phyloP scores from a whole-genome alignment of 192 early-diverging fungal genomes.

The Backusella parvicylindrica region DNA sequence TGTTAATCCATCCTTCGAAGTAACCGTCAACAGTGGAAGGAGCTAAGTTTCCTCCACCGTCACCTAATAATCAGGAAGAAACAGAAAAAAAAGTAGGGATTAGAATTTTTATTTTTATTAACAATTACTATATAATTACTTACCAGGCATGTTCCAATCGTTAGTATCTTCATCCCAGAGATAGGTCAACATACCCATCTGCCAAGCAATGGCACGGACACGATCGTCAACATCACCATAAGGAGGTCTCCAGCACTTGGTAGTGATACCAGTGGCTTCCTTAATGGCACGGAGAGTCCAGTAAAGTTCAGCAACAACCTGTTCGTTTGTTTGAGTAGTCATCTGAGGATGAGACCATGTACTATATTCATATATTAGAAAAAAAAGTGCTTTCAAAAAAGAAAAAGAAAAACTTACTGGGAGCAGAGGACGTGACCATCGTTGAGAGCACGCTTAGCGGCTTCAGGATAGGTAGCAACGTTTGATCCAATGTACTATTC shows the following conservation, averaged over 20 bases:
- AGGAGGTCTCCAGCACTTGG: conserved; percentile 45
- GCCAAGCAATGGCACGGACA: conserved; percentile 33
- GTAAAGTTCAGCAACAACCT: conserved; percentile 52
- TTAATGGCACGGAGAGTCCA: conserved; percentile 39
- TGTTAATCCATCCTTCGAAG: conserved; percentile 27
- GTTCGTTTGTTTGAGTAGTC: conserved; percentile 38
- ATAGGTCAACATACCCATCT: conserved; percentile 19
- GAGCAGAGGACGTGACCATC: conserved; percentile 56
- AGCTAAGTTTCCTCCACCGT: conserved; percentile 29
- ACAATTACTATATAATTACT: no score
- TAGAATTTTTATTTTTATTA: no score
- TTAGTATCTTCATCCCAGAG: conserved; percentile 27
- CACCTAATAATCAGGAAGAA: conserved; percentile 9
- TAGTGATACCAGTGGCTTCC: conserved; percentile 36
- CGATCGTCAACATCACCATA: conserved; percentile 47
- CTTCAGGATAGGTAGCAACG: conserved; percentile 31
- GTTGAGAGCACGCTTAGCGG: conserved; percentile 31
- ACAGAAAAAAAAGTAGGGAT: neutral
- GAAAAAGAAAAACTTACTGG: neutral
- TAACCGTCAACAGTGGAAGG: conserved; percentile 21
- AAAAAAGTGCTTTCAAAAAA: neutral
- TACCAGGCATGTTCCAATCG: conserved; percentile 42
- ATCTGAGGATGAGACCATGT: conserved; percentile 54
- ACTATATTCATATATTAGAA: neutral
- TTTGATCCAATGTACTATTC: conserved; percentile 44